Evolutionary conservation across 805 yeast genomes (phyloP).

Genomic region (Candida ortonii): DNA sequence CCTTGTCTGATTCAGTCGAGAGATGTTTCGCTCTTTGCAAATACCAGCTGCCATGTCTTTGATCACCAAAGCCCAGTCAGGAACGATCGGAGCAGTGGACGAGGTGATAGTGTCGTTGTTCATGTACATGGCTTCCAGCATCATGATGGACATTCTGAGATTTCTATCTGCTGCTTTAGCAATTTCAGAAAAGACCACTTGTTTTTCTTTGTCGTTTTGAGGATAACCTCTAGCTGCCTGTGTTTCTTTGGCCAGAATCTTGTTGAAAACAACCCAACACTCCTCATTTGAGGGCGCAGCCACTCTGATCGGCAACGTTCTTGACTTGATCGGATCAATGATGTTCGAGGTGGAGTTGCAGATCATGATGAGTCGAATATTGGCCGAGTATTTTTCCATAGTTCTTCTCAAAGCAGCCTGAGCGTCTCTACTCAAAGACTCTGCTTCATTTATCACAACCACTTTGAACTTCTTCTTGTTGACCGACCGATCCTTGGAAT

Average conservation of each 20-base stretch:
- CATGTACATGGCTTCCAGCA: conserved; percentile 79
- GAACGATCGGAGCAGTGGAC: conserved; percentile 53
- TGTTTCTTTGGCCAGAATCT: conserved; percentile 57
- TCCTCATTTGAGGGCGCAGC: conserved; percentile 74
- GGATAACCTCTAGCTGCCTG: conserved; percentile 31
- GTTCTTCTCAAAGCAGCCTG: conserved; percentile 95
- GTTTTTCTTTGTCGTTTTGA: conserved; percentile 34
- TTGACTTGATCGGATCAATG: conserved; percentile 89
- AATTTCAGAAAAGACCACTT: conserved; percentile 45
- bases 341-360: conserved; percentile 90
- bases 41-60: conserved; percentile 60
- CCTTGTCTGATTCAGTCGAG: conserved; percentile 58
- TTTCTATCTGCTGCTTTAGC: conserved; percentile 63
- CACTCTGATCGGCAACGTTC: conserved; percentile 84
- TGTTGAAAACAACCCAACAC: conserved; percentile 49
- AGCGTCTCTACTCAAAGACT: conserved; percentile 84
- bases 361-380: conserved; percentile 77
- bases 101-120: conserved; percentile 53
- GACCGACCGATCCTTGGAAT: conserved; percentile 11
- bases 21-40: conserved; percentile 60
- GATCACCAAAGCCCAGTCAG: conserved; percentile 92
- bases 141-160: conserved; percentile 70
- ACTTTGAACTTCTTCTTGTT: conserved; percentile 61
- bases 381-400: conserved; percentile 91
- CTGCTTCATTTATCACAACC: conserved; percentile 89